phyloP scores from a whole-genome alignment of 2,329 filamentous ascomycete genomes.

The Aspergillus flavus region DNA sequence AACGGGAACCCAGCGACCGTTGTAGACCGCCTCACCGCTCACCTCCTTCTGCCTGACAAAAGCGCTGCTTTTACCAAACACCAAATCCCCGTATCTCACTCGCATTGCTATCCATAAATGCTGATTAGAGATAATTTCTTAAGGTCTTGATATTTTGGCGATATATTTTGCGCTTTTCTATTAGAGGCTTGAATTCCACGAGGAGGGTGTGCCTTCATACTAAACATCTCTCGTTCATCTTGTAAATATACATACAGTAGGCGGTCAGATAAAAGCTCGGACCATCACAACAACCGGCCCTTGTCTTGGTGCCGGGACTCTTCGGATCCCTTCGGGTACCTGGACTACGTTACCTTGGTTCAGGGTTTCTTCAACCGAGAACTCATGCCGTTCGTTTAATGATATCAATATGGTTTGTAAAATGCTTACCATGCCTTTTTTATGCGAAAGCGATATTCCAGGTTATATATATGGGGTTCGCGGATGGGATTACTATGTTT shows the following conservation, averaged over 20 bases:
- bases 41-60: background rate
- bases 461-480: background rate
- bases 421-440: background rate
- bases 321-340: background rate
- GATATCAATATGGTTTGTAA: background rate
- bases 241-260: background rate
- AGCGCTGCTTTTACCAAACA: background rate
- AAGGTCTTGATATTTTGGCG: background rate
- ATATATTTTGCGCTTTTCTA: background rate
- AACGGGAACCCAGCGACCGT: background rate
- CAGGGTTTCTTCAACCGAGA: background rate
- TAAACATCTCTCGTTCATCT: background rate
- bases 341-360: background rate
- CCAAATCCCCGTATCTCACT: background rate
- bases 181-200: background rate
- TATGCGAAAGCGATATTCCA: background rate
- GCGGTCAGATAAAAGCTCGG: background rate
- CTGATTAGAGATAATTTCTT: background rate
- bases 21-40: background rate
- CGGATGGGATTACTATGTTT: background rate
- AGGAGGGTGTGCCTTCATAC: background rate
- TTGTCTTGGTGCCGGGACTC: no score
- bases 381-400: background rate
- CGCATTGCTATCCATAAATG: background rate
- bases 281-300: background rate